Evolutionary conservation across 2,329 filamentous ascomycete species (phyloP).

Genomic region (Epicoccum sorghinum): DNA sequence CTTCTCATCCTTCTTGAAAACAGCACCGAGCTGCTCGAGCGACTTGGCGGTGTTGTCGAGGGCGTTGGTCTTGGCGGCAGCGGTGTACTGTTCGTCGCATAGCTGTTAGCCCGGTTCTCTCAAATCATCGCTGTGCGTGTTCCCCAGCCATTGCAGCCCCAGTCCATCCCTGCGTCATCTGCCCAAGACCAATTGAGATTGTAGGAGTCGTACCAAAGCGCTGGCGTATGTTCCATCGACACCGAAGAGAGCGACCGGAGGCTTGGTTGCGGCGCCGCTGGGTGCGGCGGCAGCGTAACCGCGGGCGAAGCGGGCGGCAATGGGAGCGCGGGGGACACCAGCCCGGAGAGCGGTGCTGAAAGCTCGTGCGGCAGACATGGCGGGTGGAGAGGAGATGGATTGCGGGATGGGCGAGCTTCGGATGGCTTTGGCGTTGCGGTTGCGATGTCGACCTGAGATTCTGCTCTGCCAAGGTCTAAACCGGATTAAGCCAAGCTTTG

Average conservation of each 20-base stretch:
- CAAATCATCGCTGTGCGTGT: conserved; percentile 10
- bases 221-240: conserved; percentile 98
- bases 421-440: conserved; percentile 24
- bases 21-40: conserved; percentile 70
- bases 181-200: conserved; percentile 23
- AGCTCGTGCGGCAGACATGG: conserved; percentile 63
- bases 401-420: conserved; percentile 36
- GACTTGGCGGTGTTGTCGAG: conserved; percentile 87
- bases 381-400: conserved; percentile 48
- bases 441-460: conserved; percentile 19
- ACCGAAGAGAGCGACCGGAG: conserved; percentile 90
- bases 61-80: conserved; percentile 82
- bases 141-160: conserved; percentile 22
- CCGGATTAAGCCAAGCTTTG: conserved; percentile 6
- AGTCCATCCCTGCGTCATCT: conserved; percentile 30
- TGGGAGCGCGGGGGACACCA: conserved; percentile 61
- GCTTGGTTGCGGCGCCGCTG: conserved; percentile 71
- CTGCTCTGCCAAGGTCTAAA: conserved; percentile 15
- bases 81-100: conserved; percentile 76
- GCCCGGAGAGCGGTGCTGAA: conserved; percentile 64
- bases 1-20: conserved; percentile 84
- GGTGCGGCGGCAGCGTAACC: conserved; percentile 71
- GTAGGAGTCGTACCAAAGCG: conserved; percentile 78
- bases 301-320: conserved; percentile 69
- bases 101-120: conserved; percentile 34